Evolutionary conservation across 1,139 yeast genomes (phyloP), one percentile per base, ranked within the genome.

Genomic region (Yamadazyma taylorii): DNA sequence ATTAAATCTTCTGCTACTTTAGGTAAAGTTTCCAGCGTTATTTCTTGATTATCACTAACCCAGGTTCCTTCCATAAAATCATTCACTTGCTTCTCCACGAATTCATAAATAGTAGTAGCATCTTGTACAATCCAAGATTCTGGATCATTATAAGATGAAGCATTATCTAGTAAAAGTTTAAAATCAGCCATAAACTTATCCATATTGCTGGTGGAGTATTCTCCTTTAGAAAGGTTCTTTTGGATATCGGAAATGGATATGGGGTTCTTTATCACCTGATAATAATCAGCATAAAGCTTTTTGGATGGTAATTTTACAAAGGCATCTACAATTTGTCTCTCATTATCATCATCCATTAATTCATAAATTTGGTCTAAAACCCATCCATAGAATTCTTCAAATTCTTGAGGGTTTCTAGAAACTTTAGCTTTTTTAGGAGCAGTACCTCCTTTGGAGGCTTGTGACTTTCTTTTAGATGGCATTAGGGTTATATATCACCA

Each of bases 261-360:
- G 3, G 95, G 95, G n/a, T 65, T 56, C 17, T 61, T 59, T 24
- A 86, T 79, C 41, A 82, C 69, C 37, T 78, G 75, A 55, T 82
- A 85, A 60, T 90, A 92, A 53, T 86, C 94, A 0, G 97, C 95
- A 48, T 85, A 88, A 27, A 77, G 64, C 48, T 83, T 83, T 53
- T 78, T 83, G 25, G 84, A 73, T 3, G 96, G 96, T 29, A 87
- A 65, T 50, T 80, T 79, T 39, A 79, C 56, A 52, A 85, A 85
- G 36, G 85, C 79, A 13, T 69, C 69, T 14, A 73, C 71, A 24
- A 79, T 53, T 35, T 49, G 52, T 30, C 66, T 50, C 37, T 61
- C 60, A 36, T 62, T 61, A 9, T 48, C 54, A 24, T 60, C 67
- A 37, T 64, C 70, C 28, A 56, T 56, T 35, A 71, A 48, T 9